A percentile compares a stretch with the other conserved stretches of the same genome.
Evolutionary conservation across 148 eudicot species (phyloP).

Genomic region (Rhododendron henanense): DNA sequence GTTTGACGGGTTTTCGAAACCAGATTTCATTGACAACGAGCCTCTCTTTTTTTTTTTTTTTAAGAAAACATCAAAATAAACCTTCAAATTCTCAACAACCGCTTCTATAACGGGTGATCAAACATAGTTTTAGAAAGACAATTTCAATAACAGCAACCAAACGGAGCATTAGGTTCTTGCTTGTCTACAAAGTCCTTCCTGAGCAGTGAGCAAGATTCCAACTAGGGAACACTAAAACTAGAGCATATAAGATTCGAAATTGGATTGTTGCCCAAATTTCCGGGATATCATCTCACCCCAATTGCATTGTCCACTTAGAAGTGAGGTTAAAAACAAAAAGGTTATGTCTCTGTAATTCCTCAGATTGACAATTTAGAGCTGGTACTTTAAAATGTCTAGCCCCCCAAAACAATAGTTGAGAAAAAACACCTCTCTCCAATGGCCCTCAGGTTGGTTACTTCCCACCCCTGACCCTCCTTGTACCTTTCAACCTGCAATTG

Average conservation of each 20-base stretch:
- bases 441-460: constrained; percentile 43
- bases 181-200: not conserved
- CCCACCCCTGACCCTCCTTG: constrained; percentile 68
- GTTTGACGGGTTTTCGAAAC: not conserved
- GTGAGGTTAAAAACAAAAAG: not conserved
- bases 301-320: not conserved
- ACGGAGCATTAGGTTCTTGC: not conserved
- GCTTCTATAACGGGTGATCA: not conserved
- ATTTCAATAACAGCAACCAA: not conserved
- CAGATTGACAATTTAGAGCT: not conserved
- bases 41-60: not conserved
- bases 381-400: not conserved
- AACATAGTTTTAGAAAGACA: not conserved
- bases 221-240: not conserved
- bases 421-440: constrained; percentile 50
- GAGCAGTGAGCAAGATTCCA: not conserved
- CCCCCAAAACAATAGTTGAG: constrained; percentile 28
- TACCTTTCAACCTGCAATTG: constrained; percentile 60
- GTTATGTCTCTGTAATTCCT: not conserved
- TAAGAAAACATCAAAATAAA: not conserved
- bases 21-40: not conserved
- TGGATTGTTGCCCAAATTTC: not conserved
- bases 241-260: not conserved
- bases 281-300: not conserved
- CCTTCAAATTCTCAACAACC: not conserved